Conservation (phyloP, 73 alveolate genomes). For the Blepharisma stoltei region DNA sequence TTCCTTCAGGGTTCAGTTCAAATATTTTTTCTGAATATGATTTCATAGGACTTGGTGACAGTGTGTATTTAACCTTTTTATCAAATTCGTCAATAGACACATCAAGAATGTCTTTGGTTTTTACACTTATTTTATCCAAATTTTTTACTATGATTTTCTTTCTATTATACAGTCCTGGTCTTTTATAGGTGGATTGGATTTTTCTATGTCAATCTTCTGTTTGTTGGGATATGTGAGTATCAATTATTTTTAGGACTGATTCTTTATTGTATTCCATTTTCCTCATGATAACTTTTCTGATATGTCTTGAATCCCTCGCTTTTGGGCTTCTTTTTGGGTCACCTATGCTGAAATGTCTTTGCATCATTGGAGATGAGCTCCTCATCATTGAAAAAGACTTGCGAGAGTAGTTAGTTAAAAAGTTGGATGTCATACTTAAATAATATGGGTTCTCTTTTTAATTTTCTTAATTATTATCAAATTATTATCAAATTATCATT, state of each 20-base stretch:
- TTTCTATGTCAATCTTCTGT: not conserved
- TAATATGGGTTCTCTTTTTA: not conserved
- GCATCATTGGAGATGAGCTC: not conserved
- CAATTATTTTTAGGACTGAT: not conserved
- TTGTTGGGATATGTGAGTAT: not conserved
- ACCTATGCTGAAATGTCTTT: not conserved
- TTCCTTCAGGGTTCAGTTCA: not conserved
- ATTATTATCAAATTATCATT: too few relatives aligned
- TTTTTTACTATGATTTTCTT: not conserved
- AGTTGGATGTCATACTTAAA: not conserved
- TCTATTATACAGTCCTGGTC: not conserved
- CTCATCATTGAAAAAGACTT: not conserved
- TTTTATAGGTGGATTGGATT: not conserved
- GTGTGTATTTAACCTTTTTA: not conserved
- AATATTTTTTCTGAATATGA: not conserved
- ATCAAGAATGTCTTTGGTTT: not conserved
- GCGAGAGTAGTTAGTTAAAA: not conserved
- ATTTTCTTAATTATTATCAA: too few relatives aligned
- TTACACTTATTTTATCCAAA: not conserved
- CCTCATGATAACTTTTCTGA: not conserved
- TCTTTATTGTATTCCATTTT: not conserved
- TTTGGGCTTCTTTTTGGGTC: not conserved
- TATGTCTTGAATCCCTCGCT: not conserved
- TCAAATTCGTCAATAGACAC: constrained; percentile 4
- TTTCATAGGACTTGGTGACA: constrained; percentile 1